Evolutionary conservation across 768 basidiomycete genomes (phyloP), one percentile per base, ranked within the genome.

Genomic region (Crucibulum laeve): DNA sequence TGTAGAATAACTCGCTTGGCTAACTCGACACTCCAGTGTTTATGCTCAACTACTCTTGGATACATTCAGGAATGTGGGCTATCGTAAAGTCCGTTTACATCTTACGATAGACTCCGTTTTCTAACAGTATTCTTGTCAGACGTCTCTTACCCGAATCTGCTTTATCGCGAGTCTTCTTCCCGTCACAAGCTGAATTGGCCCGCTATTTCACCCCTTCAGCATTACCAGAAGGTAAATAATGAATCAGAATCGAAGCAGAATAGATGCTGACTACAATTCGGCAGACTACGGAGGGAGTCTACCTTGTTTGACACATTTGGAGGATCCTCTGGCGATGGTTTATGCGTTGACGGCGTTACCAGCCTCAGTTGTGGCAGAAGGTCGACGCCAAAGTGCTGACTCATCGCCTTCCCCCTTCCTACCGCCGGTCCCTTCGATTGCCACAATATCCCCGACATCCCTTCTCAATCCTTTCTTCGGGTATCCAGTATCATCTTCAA

Each of bases 1-100:
- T 13, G 7, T 4, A 22, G 17, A 32, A 7, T 19, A 25, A 15
- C 6, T 14, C 6, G 5, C 11, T 42, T 8, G 24, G 30, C 36
- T 49, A 44, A 51, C 38, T 42, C 47, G 24, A 50, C 45, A 42
- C 39, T 45, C 34, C 53, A 84, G 87, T 80, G 5, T 82, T 88
- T 53, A 63, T 88, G 50, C 65, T 86, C 25, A 87, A 88, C 61
- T 82, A 82, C 54, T 81, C 83, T 1, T 88, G 85, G 85, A 59
- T 79, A 15, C 82, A 89, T 61, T 73, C 79, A 1, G 77, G 82
- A 19, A 59, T 82, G 36, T 89, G 84, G 85, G 75, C 58, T 37
- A 48, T 87, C 44, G 69, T 77, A 44, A 86, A 79, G 85, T 84
- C 50, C 44, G 74, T 69, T 24, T 19, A 40, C 23, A 40, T 51